These are phyloP conservation scores for Gaultheria prostrata DNA, from an alignment of 148 eudicot genomes.

Conservation along the genomic window DNA sequence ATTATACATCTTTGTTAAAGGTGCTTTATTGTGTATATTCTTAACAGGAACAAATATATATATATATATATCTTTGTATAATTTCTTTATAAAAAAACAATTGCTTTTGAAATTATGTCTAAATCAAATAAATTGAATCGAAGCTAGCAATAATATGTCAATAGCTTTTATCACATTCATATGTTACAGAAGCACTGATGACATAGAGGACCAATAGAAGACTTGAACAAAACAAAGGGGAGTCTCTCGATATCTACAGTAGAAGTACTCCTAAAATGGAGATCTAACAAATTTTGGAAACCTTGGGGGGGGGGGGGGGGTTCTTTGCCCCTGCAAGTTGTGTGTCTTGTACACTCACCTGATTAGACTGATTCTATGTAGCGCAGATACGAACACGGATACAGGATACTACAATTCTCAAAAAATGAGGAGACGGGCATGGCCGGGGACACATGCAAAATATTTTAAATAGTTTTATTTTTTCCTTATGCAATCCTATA, in stretches of 20 bases:
- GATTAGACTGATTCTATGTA: not conserved
- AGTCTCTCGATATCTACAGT: not conserved
- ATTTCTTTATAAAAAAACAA: not conserved
- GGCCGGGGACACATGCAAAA: too few relatives aligned
- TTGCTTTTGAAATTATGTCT: not conserved
- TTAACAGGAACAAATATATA: not conserved
- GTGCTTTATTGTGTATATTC: not conserved
- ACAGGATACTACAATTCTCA: too few relatives aligned
- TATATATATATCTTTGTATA: too few relatives aligned
- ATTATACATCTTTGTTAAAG: not conserved
- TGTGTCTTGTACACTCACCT: not conserved
- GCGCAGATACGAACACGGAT: too few relatives aligned
- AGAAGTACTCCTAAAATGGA: not conserved
- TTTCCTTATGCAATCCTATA: too few relatives aligned
- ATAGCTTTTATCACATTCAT: not conserved
- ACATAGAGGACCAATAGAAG: not conserved
- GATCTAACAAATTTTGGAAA: not conserved
- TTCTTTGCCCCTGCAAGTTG: not conserved
- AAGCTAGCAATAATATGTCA: not conserved
- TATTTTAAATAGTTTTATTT: too few relatives aligned
- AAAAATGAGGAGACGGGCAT: too few relatives aligned
- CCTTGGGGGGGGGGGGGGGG: not conserved
- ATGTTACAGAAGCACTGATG: not conserved
- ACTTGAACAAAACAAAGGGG: not conserved
- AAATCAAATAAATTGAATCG: not conserved